Base-by-base conservation (phyloP, 2,329 filamentous ascomycete genomes). In the Escovopsis sp. region DNA sequence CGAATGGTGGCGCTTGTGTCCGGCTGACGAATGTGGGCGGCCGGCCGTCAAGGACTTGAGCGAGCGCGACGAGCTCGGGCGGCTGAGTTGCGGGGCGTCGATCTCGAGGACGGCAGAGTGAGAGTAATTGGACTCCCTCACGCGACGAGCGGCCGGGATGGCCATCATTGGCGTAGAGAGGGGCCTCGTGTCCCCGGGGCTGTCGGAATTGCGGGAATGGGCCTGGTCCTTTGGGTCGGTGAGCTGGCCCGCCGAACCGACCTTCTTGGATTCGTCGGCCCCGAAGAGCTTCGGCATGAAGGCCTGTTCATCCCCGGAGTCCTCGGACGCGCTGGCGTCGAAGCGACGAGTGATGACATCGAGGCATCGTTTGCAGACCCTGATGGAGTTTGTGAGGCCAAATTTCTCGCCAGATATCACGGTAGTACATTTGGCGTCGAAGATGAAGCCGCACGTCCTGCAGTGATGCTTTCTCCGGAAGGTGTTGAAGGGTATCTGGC, bases 391-490 rank as follows among this genome's bases (percentile, higher is more conserved):
- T 38, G 79, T 76, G 39, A 95, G 86, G 13, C 86, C 88, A 57
- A 98, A 96, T 39, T 81, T 79, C 48, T 83, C 76, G 6, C 89
- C 91, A 6, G 86, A 76, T 20, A 96, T 85, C n/a, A 89, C 79
- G 5, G 83, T 83, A 0, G 89, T 98, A 62, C 91, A 98, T 59
- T 93, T 94, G 5, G 85, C 84, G 59, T 96, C 91, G 55, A 98
- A 98, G 36, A 98, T 98, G 55, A 94, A 94, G n/a, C 91, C 91
- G 57, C 91, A 98, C 1, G 79, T 84, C 46, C 93, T 79, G 59
- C 91, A 98, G 60, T 98, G 91, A 58, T 98, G 91, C 57, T 98
- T 98, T 49, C 91, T 78, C 45, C 91, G 76, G 57, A 96, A 96
- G 1, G 89, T 91, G 0, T 86, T 87, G 55, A 98, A 98, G 2